Evolutionary conservation across 73 alveolate species (phyloP).

Genomic region (Paramecium pentaurelia): DNA sequence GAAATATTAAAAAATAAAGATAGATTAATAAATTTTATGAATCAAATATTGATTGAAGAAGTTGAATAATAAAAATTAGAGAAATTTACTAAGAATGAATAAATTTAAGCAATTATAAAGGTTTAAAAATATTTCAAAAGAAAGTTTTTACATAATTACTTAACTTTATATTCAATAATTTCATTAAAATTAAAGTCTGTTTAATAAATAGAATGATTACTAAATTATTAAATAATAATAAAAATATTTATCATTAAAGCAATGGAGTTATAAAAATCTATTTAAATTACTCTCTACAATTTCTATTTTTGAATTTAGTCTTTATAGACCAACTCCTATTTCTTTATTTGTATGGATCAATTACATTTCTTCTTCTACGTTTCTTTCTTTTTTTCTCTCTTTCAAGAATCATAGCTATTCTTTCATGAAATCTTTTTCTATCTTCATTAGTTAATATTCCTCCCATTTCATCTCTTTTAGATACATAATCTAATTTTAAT

Average conservation of each 20-base stretch:
- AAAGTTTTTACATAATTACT: background rate
- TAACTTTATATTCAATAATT: background rate
- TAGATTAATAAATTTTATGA: background rate
- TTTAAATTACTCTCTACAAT: background rate
- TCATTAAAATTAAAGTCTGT: background rate
- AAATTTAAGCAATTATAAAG: background rate
- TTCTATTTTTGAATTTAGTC: conserved; percentile 24
- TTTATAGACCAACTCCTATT: conserved; percentile 29
- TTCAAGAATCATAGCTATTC: conserved; percentile 26
- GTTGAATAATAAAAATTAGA: background rate
- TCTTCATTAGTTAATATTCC: conserved; percentile 45
- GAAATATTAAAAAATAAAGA: background rate
- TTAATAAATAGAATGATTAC: background rate
- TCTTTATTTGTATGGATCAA: background rate
- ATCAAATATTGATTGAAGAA: background rate
- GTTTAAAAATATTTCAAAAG: background rate
- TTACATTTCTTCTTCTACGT: conserved; percentile 28
- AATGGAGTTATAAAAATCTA: background rate
- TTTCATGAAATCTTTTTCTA: conserved; percentile 51
- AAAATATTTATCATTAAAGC: background rate
- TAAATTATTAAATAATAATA: background rate
- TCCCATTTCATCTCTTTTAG: conserved; percentile 55
- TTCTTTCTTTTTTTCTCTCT: conserved; percentile 59
- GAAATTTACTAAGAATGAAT: background rate
- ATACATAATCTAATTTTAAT: conserved; percentile 8